A percentile compares a stretch with the other conserved stretches of the same genome.
Evolutionary conservation across 495 filamentous ascomycete genomes (phyloP).

Genomic region (Aspergillus baeticus): DNA sequence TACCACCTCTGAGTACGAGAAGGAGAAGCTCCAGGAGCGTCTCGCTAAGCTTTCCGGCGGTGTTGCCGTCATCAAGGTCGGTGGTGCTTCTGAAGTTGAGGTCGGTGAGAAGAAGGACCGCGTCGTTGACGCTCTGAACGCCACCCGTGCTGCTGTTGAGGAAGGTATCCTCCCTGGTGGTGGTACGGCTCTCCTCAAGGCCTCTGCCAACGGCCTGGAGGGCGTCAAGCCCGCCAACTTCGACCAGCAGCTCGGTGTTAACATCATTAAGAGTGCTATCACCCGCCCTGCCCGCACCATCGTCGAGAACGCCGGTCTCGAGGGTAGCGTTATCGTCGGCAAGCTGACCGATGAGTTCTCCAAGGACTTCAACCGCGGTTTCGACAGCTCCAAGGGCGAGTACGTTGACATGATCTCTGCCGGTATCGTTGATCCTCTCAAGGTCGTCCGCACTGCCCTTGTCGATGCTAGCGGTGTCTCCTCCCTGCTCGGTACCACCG

Average conservation of each 20-base stretch:
- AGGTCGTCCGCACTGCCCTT: constrained; percentile 95
- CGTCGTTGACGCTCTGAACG: constrained; percentile 96
- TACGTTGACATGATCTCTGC: constrained; percentile 97
- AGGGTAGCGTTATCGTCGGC: constrained; percentile 94
- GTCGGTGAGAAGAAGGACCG: constrained; percentile 99
- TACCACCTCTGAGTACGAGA: constrained; percentile 95
- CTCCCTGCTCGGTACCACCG: constrained; percentile 94
- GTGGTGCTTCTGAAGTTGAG: constrained; percentile 95
- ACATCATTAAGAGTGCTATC: constrained; percentile 96
- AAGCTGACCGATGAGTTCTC: constrained; percentile 96
- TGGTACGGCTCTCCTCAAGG: constrained; percentile 97
- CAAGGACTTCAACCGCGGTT: constrained; percentile 95
- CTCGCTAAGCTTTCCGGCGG: constrained; percentile 98
- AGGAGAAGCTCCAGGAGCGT: constrained; percentile 99
- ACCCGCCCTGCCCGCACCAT: constrained; percentile 91
- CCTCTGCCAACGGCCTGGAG: constrained; percentile 81
- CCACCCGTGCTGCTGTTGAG: constrained; percentile 96
- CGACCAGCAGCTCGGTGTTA: constrained; percentile 97
- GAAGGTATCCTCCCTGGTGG: constrained; percentile 98
- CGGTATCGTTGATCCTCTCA: constrained; percentile 98
- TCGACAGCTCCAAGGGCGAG: constrained; percentile 91
- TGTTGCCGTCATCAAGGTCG: constrained; percentile 99
- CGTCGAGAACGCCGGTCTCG: constrained; percentile 94
- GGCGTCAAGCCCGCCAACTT: constrained; percentile 89
- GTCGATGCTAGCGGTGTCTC: constrained; percentile 95